These are phyloP conservation scores for Candida tetrigidarum DNA, from an alignment of 1,139 yeast genomes.

Conservation along the genomic window DNA sequence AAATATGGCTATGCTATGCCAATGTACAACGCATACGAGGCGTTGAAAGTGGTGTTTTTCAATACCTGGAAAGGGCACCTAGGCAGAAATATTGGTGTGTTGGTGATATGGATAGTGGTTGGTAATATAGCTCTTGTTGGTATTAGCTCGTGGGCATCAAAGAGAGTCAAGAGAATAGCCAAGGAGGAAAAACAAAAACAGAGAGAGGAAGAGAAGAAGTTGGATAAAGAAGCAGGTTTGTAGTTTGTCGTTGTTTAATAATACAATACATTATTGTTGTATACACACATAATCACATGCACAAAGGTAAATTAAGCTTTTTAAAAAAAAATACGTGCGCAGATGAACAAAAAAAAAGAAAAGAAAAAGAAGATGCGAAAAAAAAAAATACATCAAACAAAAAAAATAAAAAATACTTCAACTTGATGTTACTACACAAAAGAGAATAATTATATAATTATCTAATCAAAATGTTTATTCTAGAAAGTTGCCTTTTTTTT, in stretches of 20 bases:
- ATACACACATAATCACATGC: too few species aligned
- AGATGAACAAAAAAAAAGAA: too few species aligned
- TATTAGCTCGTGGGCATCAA: slow-evolving; percentile 16
- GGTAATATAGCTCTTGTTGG: slow-evolving; percentile 32
- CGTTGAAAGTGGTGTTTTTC: slow-evolving; percentile 59
- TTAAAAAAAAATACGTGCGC: not conserved
- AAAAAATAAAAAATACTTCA: too few species aligned
- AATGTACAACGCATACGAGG: slow-evolving; percentile 59
- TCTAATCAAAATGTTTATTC: too few species aligned
- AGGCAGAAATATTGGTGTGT: slow-evolving; percentile 61
- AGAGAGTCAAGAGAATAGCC: slow-evolving; percentile 13
- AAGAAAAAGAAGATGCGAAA: too few species aligned
- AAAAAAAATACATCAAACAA: too few species aligned
- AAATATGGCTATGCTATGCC: slow-evolving; percentile 71
- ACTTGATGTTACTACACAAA: too few species aligned
- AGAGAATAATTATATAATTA: too few species aligned
- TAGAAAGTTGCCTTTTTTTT: too few species aligned
- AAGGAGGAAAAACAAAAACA: slow-evolving; percentile 10
- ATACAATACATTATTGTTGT: not conserved
- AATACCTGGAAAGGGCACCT: slow-evolving; percentile 57
- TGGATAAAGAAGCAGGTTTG: not conserved
- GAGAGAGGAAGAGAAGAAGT: slow-evolving; percentile 6
- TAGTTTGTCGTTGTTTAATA: not conserved
- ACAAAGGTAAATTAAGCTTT: not conserved
- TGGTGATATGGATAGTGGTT: slow-evolving; percentile 61